Evolutionary conservation across 228 moss, liverwort and hornwort genomes (phyloP).

Genomic region (Sphagnum magellanicum): DNA sequence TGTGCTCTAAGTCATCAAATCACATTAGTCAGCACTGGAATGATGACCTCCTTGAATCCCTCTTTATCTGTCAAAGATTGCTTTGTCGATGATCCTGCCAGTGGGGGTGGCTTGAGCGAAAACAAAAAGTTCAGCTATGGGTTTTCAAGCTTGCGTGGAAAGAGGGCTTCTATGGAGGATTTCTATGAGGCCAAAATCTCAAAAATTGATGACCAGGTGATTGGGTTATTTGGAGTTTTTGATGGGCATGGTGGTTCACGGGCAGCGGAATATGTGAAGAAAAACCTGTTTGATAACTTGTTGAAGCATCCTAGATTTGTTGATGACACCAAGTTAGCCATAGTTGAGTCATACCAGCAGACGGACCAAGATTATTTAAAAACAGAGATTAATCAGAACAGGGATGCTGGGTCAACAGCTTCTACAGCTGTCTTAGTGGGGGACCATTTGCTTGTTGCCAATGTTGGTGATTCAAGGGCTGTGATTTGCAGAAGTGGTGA

Average conservation of each 20-base stretch:
- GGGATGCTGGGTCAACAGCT: constrained; percentile 96
- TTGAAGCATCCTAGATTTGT: constrained; percentile 80
- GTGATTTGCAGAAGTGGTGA: constrained; percentile 76
- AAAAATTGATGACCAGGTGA: constrained; percentile 37
- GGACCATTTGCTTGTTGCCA: constrained; percentile 83
- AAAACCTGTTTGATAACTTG: constrained; percentile 84
- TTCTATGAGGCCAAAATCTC: constrained; percentile 71
- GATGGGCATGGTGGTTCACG: constrained; percentile 84
- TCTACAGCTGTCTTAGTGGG: constrained; percentile 94
- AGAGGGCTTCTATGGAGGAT: constrained; percentile 99
- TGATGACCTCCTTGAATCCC: too few relatives aligned
- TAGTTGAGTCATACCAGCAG: constrained; percentile 84
- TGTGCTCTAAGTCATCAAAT: neutral
- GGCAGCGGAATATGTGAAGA: constrained; percentile 86
- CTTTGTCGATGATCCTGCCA: too few relatives aligned
- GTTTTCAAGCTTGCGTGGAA: constrained; percentile 82
- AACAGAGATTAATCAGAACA: constrained; percentile 74
- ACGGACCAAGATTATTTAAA: constrained; percentile 83
- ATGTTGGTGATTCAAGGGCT: constrained; percentile 96
- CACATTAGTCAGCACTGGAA: neutral
- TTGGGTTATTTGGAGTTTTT: constrained; percentile 70
- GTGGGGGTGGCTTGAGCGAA: constrained; percentile 5
- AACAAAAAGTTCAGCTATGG: constrained; percentile 81
- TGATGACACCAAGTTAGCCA: constrained; percentile 64
- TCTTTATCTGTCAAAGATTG: too few relatives aligned